phyloP scores from a whole-genome alignment of 2,329 filamentous ascomycete genomes.

The Phyllosticta ampelicida region DNA sequence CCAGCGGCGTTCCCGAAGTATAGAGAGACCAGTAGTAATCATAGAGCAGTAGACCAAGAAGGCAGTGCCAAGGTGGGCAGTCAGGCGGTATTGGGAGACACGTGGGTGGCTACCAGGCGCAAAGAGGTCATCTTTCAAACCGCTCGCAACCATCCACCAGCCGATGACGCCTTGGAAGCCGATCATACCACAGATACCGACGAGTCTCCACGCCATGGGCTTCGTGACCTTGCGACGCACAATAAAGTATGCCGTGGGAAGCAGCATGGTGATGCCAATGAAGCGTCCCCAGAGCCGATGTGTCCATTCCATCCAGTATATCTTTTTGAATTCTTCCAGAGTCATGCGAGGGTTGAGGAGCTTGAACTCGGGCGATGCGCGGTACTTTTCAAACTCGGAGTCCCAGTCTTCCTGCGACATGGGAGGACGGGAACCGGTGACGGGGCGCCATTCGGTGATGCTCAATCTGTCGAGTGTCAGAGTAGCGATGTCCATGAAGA shows the following conservation, averaged over 20 bases:
- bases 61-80: slow-evolving; percentile 78
- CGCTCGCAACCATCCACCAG: slow-evolving; percentile 99
- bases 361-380: slow-evolving; percentile 82
- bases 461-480: slow-evolving; percentile 54
- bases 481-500: background rate
- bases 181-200: slow-evolving; percentile 78
- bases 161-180: slow-evolving; percentile 92
- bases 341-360: slow-evolving; percentile 89
- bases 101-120: slow-evolving; percentile 81
- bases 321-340: slow-evolving; percentile 89
- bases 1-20: slow-evolving; percentile 61
- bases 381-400: slow-evolving; percentile 85
- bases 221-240: slow-evolving; percentile 65
- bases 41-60: slow-evolving; percentile 92
- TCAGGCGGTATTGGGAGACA: slow-evolving; percentile 87
- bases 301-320: slow-evolving; percentile 99
- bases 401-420: slow-evolving; percentile 75
- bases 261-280: slow-evolving; percentile 78
- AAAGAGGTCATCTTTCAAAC: slow-evolving; percentile 91
- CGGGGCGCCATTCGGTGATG: slow-evolving; percentile 97
- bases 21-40: slow-evolving; percentile 76
- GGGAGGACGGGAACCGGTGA: slow-evolving; percentile 84
- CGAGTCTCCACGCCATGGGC: slow-evolving; percentile 65
- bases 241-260: slow-evolving; percentile 84
- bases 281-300: slow-evolving; percentile 90